Percentiles rank a stretch among this genome's conserved stretches.
Conservation (phyloP, 768 basidiomycete genomes). For the Heimioporus sp. region DNA sequence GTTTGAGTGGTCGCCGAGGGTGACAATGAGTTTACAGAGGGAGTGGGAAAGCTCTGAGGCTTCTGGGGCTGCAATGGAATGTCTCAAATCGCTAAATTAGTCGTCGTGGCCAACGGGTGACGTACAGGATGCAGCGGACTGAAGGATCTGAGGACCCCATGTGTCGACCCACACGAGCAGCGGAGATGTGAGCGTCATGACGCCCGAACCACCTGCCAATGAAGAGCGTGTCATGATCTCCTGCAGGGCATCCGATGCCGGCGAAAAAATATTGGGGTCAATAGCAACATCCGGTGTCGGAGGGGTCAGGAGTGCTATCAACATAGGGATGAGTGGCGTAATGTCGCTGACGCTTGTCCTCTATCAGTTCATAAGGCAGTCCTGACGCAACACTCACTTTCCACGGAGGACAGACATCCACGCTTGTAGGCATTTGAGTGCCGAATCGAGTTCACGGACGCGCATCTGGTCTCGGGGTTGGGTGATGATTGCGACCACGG, state of each 20-base stretch:
- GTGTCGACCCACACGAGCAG: conserved; percentile 75
- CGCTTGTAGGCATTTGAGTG: conserved; percentile 76
- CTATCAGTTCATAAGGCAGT: not conserved
- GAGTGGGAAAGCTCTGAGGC: conserved; percentile 63
- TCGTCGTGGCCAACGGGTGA: conserved; percentile 1
- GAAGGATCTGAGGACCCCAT: conserved; percentile 48
- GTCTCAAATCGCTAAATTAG: not conserved
- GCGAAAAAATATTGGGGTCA: conserved; percentile 54
- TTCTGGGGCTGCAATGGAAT: conserved; percentile 14
- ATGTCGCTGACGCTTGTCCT: conserved; percentile 50
- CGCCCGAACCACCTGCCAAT: conserved; percentile 66
- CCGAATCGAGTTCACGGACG: conserved; percentile 55
- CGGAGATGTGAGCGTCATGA: conserved; percentile 77
- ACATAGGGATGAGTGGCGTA: conserved; percentile 63
- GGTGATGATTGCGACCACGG: conserved; percentile 57
- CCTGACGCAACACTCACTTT: conserved; percentile 46
- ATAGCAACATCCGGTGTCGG: conserved; percentile 29
- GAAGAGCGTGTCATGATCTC: conserved; percentile 77
- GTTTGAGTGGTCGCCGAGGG: conserved; percentile 85
- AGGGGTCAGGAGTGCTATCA: conserved; percentile 48
- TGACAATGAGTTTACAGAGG: conserved; percentile 76
- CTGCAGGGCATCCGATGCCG: conserved; percentile 69
- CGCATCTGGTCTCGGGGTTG: conserved; percentile 32
- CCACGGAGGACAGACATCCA: conserved; percentile 75
- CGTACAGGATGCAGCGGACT: conserved; percentile 37